Evolutionary conservation across 345 rosid genomes (phyloP).

Genomic region (Dipteronia sinensis): DNA sequence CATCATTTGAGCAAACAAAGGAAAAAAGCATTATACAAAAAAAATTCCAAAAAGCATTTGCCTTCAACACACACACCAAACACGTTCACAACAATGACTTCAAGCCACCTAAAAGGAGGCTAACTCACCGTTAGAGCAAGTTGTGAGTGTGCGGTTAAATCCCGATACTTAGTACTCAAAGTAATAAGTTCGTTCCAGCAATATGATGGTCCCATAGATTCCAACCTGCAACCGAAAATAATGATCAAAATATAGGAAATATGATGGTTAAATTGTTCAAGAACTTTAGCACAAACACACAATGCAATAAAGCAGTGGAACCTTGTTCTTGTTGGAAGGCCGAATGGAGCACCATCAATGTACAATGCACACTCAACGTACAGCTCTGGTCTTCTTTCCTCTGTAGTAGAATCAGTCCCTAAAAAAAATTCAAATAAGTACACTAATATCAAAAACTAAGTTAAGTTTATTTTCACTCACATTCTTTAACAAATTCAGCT

Average conservation of each 20-base stretch:
- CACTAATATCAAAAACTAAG: neutral
- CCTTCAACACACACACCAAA: neutral
- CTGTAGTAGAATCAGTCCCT: slow-evolving; percentile 49
- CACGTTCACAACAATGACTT: slow-evolving; percentile 3
- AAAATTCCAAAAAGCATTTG: too few relatives aligned
- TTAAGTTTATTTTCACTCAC: neutral
- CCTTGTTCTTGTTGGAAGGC: slow-evolving; percentile 94
- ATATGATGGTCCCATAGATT: slow-evolving; percentile 70
- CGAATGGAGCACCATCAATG: slow-evolving; percentile 91
- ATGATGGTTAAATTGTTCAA: neutral
- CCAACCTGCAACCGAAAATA: slow-evolving; percentile 63
- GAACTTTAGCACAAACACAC: neutral
- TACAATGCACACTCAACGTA: slow-evolving; percentile 80
- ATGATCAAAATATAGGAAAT: neutral
- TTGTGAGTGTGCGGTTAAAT: slow-evolving; percentile 83
- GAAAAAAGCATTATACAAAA: too few relatives aligned
- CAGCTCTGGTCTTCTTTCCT: slow-evolving; percentile 75
- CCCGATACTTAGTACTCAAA: slow-evolving; percentile 85
- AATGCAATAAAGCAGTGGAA: slow-evolving; percentile 17
- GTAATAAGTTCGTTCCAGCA: slow-evolving; percentile 92
- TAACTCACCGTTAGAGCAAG: slow-evolving; percentile 78
- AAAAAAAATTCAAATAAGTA: slow-evolving; percentile 2
- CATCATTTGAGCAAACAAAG: too few relatives aligned
- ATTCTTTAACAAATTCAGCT: neutral
- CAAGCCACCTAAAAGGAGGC: slow-evolving; percentile 20